phyloP scores from a whole-genome alignment of 192 early-diverging fungal genomes.

The Linnemannia zychae region DNA sequence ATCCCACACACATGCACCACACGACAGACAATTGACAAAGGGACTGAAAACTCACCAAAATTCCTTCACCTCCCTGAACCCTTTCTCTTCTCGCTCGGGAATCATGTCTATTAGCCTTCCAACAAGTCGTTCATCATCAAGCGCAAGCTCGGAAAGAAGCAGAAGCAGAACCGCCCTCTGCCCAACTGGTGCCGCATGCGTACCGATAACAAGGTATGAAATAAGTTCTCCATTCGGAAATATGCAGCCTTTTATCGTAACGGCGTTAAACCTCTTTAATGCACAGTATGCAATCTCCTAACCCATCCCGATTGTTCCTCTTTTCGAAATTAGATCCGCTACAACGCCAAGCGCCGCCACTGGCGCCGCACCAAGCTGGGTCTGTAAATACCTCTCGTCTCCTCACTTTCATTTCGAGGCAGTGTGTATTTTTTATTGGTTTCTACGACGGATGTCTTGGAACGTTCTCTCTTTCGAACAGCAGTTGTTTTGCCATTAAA shows the following conservation, averaged over 20 bases:
- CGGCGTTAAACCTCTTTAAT: too few species aligned
- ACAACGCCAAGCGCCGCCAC: constrained; percentile 99
- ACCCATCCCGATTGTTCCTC: constrained; percentile 9
- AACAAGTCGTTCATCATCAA: constrained; percentile 99
- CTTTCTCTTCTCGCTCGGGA: not conserved
- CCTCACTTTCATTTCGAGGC: not conserved
- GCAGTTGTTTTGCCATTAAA: constrained; percentile 6
- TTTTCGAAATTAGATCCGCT: constrained; percentile 67
- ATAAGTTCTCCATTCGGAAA: too few species aligned
- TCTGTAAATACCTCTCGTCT: constrained; percentile 72
- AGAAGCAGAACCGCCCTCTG: constrained; percentile 98
- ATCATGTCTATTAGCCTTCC: constrained; percentile 77
- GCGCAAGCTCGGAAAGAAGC: constrained; percentile 98
- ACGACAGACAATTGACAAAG: not conserved
- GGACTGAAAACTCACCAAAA: not conserved
- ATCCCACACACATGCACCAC: not conserved
- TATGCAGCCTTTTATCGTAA: too few species aligned
- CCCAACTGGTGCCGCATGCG: constrained; percentile 98
- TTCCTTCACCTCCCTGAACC: not conserved
- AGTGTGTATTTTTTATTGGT: constrained; percentile 4
- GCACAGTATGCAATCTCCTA: not conserved
- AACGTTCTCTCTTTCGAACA: constrained; percentile 6
- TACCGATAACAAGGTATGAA: constrained; percentile 91
- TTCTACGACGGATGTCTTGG: not conserved
- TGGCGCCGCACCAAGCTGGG: constrained; percentile 99